Evolutionary conservation across 257 asterid species (phyloP), one percentile per base, ranked within the genome.

Genomic region (Linaria vulgaris): DNA sequence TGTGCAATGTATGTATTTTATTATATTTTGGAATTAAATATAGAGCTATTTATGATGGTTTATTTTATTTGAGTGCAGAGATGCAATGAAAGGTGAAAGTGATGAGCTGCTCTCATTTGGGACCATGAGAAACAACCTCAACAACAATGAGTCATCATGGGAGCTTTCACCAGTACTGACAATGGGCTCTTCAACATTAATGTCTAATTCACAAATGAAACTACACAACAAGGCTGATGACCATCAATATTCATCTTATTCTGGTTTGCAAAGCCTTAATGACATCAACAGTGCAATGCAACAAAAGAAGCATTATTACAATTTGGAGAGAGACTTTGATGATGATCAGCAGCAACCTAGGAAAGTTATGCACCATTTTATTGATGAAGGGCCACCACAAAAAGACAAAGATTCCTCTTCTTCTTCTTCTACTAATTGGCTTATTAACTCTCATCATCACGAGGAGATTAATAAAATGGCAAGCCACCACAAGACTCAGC

Each of bases 301-400:
- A 38, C 79, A 78, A 21, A 72, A 79, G 9, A 24, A 63, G 4
- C 54, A 74, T 3, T 59, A 71, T 20, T 69, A 65, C 45, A 45
- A 46, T 46, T 4, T 37, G 45, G 78, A 68, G 48, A 61, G 68
- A 49, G 79, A 78, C 6, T 2, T 27, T 8, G 81, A 79, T 41
- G n/a, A n/a, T n/a, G n/a, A n/a, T n/a, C n/a, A n/a, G n/a, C 66
- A 69, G 14, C 86, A 75, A 57, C 87, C 88, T 22, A 85, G 87
- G 89, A 86, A 87, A 76, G 92, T 85, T 0, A 87, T 89, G 96
- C 99, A 89, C 69, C 97, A 77, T 78, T 92, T 92, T 78, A 79
- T 92, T 52, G 99, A 92, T 43, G 95, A 91, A 73, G 73, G 86
- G 84, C 79, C 87, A 6, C 79, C 87, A 6, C 79, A 80, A 1